A percentile compares a stretch with the other conserved stretches of the same genome.
phyloP scores from a whole-genome alignment of 331 rosid genomes.

The Erythrophleum ivorense region DNA sequence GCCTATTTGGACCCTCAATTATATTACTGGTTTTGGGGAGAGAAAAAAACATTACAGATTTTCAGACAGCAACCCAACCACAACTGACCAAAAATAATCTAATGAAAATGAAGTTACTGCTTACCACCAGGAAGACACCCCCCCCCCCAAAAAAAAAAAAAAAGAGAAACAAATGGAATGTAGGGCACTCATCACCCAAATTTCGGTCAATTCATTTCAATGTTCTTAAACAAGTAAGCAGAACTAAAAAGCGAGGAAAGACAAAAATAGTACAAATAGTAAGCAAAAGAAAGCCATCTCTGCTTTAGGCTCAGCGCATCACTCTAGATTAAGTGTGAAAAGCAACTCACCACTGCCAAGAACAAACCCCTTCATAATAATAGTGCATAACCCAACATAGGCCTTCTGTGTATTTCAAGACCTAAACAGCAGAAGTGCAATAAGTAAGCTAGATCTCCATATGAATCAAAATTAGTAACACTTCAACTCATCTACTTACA shows the following conservation, averaged over 20 bases:
- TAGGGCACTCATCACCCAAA: neutral
- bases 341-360: conserved; percentile 91
- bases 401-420: conserved; percentile 92
- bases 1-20: neutral
- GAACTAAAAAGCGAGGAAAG: neutral
- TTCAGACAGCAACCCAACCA: neutral
- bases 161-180: neutral
- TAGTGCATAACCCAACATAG: conserved; percentile 98
- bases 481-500: conserved; percentile 61
- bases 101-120: neutral
- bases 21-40: neutral
- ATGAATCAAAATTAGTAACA: conserved; percentile 31
- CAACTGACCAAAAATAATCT: neutral
- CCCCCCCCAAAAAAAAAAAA: too few relatives aligned
- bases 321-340: neutral
- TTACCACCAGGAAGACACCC: too few relatives aligned
- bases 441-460: conserved; percentile 37
- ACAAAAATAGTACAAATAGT: neutral
- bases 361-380: conserved; percentile 97
- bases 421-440: conserved; percentile 55
- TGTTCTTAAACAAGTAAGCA: neutral
- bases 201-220: neutral
- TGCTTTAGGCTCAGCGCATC: conserved; percentile 11
- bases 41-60: neutral
- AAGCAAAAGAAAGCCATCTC: conserved; percentile 27